These are phyloP conservation scores for Crithidia bombi DNA, from an alignment of 208 protist genomes.

Conservation along the genomic window DNA sequence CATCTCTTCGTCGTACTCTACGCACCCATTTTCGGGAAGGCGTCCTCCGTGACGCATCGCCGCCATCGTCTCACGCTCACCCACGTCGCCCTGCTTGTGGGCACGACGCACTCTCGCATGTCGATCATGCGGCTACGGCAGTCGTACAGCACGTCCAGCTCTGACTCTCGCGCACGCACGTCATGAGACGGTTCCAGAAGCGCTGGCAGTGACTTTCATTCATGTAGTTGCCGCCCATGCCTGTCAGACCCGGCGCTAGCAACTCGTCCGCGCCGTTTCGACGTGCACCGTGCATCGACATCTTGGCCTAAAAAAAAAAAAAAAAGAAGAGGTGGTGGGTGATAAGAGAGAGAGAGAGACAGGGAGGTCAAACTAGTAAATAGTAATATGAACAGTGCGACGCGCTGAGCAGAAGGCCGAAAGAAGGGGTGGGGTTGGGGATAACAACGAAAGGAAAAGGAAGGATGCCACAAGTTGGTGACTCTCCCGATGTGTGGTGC, in stretches of 20 bases:
- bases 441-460: too few relatives aligned
- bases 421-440: too few relatives aligned
- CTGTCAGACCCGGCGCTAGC: constrained; percentile 52
- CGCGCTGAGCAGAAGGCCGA: too few relatives aligned
- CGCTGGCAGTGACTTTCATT: constrained; percentile 82
- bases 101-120: constrained; percentile 77
- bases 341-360: too few relatives aligned
- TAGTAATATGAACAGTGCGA: too few relatives aligned
- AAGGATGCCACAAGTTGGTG: too few relatives aligned
- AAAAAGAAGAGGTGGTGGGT: not conserved
- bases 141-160: constrained; percentile 88
- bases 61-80: constrained; percentile 84
- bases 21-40: constrained; percentile 76
- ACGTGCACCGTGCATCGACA: constrained; percentile 83
- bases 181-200: constrained; percentile 85
- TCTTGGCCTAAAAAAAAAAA: constrained; percentile 20
- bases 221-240: constrained; percentile 65
- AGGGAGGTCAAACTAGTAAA: too few relatives aligned
- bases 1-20: constrained; percentile 78
- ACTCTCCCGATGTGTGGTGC: too few relatives aligned
- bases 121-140: constrained; percentile 86
- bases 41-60: constrained; percentile 67
- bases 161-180: constrained; percentile 83
- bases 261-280: constrained; percentile 66
- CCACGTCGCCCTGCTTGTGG: constrained; percentile 88